These are phyloP conservation scores for Lentinula aciculospora DNA, from an alignment of 768 basidiomycete species.

Conservation along the genomic window DNA sequence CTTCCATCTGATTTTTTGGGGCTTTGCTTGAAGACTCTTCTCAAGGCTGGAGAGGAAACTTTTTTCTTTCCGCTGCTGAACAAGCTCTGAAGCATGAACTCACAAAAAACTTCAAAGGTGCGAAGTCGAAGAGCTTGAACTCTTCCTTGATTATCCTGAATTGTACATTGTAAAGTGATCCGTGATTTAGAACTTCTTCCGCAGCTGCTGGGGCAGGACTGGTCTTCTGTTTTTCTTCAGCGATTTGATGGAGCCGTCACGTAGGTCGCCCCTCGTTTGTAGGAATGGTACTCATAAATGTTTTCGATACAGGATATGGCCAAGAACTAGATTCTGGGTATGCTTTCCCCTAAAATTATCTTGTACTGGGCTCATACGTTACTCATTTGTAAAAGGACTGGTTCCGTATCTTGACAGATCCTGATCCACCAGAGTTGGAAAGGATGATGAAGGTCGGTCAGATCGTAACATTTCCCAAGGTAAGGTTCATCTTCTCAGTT, in stretches of 20 bases:
- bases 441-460: conserved; percentile 87
- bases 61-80: conserved; percentile 85
- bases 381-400: conserved; percentile 83
- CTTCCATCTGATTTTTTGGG: background rate
- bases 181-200: conserved; percentile 94
- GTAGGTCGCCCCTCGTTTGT: conserved; percentile 45
- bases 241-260: conserved; percentile 86
- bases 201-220: conserved; percentile 88
- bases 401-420: conserved; percentile 80
- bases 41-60: conserved; percentile 91
- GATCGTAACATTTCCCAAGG: conserved; percentile 95
- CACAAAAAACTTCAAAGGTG: conserved; percentile 90
- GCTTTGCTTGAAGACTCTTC: background rate
- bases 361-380: background rate
- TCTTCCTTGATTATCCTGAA: background rate
- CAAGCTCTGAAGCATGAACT: conserved; percentile 95
- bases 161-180: conserved; percentile 56
- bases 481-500: conserved; percentile 24
- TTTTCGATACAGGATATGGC: conserved; percentile 61
- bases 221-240: conserved; percentile 95
- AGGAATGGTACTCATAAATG: conserved; percentile 18
- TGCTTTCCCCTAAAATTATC: conserved; percentile 3
- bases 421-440: conserved; percentile 70
- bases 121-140: background rate
- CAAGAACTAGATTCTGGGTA: conserved; percentile 73